Evolutionary conservation across 371 early-diverging fungal species (phyloP), one percentile per base, ranked within the genome.

Genomic region (Mortierella sp.): DNA sequence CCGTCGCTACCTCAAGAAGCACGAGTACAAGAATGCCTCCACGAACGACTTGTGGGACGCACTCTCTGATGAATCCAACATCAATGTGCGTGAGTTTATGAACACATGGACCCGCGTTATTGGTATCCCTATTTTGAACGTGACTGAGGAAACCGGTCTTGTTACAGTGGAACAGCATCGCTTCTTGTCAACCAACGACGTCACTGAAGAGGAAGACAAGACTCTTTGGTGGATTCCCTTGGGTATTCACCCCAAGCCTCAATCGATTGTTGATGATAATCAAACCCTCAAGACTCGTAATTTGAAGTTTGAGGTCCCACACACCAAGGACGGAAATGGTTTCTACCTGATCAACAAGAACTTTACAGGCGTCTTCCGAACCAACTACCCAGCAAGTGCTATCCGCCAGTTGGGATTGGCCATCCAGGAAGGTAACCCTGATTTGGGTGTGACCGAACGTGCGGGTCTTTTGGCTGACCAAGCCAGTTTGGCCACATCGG

Each of bases 1-100:
- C 31, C 89, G 90, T 35, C 85, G 79, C 8, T 99, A 98, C 83
- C 83, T 99, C 63, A 89, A 91, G 64, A 86, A 89, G 73, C 92
- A 95, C 85, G 82, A 88, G 81, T 96, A 91, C 82, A 83, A 85
- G 53, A 98, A 98, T 83, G 94, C 97, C 7, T 89, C 85, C 37
- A 96, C 96, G 13, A 68, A 83, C 40, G 96, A 98, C 72, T 87
- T 97, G 61, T 99, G 99, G 98, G 66, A 71, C 6, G 89, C 93
- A 5, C 85, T 98, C 22, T 75, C 87, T 32, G 91, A 85, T 29
- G 87, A 89, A 15, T 91, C 93, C 54, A 92, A 93, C 61, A 77
- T 86, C 17, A 89, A 93, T 72, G 94, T 96, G 40, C 83, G 85
- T 8, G 70, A 90, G 70, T 89, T 97, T 69, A 96, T 97, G 96